These are phyloP conservation scores for Neopestalotiopsis rosae DNA, from an alignment of 2,329 filamentous ascomycete species.

Conservation along the genomic window DNA sequence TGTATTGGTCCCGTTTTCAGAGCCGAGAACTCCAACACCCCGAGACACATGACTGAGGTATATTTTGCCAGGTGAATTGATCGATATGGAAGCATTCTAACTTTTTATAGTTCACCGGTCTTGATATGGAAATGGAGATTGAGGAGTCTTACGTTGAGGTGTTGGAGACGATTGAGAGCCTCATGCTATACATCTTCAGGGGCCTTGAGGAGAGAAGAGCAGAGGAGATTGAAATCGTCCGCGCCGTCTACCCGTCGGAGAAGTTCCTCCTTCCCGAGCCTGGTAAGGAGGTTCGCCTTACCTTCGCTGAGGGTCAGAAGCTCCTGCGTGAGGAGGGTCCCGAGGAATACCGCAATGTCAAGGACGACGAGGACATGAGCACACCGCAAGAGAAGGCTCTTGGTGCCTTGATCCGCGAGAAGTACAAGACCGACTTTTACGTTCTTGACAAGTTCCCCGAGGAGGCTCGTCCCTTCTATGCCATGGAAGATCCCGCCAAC, in stretches of 20 bases:
- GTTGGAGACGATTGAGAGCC: conserved; percentile 71
- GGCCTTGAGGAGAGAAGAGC: conserved; percentile 71
- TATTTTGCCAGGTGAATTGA: conserved; percentile 17
- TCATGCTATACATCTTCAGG: conserved; percentile 81
- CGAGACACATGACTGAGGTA: conserved; percentile 81
- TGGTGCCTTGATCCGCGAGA: conserved; percentile 82
- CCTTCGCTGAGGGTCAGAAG: conserved; percentile 78
- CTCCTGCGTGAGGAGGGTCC: conserved; percentile 78
- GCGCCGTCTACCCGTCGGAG: conserved; percentile 77
- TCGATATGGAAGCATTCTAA: neutral
- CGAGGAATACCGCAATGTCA: conserved; percentile 68
- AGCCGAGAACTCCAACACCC: conserved; percentile 86
- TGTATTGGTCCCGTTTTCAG: conserved; percentile 83
- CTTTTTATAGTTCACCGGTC: conserved; percentile 70
- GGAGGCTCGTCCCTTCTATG: conserved; percentile 88
- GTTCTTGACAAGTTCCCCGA: conserved; percentile 96
- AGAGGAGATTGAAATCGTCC: conserved; percentile 74
- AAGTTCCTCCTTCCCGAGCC: conserved; percentile 76
- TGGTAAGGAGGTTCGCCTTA: conserved; percentile 77
- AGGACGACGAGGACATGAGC: conserved; percentile 78
- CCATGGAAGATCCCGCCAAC: conserved; percentile 68
- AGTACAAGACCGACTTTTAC: conserved; percentile 96
- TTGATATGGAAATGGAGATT: conserved; percentile 92
- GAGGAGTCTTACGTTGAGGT: conserved; percentile 80
- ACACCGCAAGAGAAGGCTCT: conserved; percentile 89